Conservation (phyloP, 768 basidiomycete genomes). For the Lactifluus subvellereus region DNA sequence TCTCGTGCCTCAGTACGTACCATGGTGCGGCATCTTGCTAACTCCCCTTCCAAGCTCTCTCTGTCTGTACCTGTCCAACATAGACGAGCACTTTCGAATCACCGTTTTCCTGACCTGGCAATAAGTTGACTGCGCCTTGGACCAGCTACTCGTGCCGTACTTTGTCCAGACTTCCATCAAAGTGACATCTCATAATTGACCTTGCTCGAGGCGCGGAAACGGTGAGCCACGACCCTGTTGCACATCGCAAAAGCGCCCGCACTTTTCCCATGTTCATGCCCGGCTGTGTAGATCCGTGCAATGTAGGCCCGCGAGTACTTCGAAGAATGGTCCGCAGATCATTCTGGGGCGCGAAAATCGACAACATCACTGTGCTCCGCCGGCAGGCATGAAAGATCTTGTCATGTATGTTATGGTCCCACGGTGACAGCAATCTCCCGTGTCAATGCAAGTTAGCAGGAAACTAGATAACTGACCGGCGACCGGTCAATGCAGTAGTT, state of each 20-base stretch:
- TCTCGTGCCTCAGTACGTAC: not conserved
- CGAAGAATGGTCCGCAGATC: not conserved
- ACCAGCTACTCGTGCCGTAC: not conserved
- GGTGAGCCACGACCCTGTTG: not conserved
- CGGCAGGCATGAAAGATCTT: not conserved
- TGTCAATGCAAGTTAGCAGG: not conserved
- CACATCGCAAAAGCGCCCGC: not conserved
- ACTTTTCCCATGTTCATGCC: not conserved
- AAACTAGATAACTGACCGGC: not conserved
- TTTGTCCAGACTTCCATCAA: slow-evolving; percentile 1
- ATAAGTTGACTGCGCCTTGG: not conserved
- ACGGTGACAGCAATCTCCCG: not conserved
- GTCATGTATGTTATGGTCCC: not conserved
- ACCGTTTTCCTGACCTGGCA: not conserved
- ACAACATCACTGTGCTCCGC: not conserved
- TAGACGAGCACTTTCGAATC: not conserved
- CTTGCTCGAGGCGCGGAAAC: not conserved
- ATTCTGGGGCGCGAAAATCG: not conserved
- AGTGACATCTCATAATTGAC: not conserved
- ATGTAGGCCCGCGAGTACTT: not conserved
- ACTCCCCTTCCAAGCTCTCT: not conserved
- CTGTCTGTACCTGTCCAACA: not conserved
- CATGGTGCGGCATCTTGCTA: not conserved
- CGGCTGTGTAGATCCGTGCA: not conserved
- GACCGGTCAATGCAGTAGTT: not conserved